Conservation (phyloP, 2,329 filamentous ascomycete genomes). For the Colletotrichum navitas region DNA sequence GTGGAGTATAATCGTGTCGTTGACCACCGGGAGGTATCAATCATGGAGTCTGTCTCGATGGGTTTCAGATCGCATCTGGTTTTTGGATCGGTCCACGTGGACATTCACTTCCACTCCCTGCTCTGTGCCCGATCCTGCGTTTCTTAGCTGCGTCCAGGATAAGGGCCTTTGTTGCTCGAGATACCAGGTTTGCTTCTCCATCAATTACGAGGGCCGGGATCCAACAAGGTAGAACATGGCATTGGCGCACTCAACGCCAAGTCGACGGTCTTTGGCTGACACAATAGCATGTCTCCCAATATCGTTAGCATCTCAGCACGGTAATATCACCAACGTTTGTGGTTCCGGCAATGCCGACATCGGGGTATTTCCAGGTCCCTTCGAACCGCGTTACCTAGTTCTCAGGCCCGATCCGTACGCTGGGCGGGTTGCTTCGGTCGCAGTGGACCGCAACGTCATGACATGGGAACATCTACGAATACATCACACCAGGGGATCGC, state of each 20-base stretch:
- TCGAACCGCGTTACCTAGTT: background rate
- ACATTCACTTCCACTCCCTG: background rate
- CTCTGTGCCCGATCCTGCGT: background rate
- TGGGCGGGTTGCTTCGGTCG: background rate
- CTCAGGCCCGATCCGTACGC: background rate
- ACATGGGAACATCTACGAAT: background rate
- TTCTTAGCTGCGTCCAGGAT: background rate
- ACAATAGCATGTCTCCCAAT: background rate
- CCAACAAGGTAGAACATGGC: background rate
- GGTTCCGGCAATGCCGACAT: background rate
- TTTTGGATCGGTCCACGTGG: background rate
- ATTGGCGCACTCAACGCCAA: background rate
- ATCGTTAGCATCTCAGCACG: background rate
- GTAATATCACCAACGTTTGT: background rate
- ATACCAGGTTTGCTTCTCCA: conserved; percentile 28
- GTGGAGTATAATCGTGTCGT: background rate
- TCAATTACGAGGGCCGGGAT: conserved; percentile 21
- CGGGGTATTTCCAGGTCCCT: background rate
- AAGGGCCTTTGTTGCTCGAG: background rate
- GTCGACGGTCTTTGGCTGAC: background rate
- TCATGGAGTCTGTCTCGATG: background rate
- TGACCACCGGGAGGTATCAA: background rate
- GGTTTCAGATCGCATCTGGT: conserved; percentile 10
- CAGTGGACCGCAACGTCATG: background rate
- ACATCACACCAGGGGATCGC: background rate